phyloP scores from a whole-genome alignment of 305 asterid genomes.

The Fraxinus platypoda region DNA sequence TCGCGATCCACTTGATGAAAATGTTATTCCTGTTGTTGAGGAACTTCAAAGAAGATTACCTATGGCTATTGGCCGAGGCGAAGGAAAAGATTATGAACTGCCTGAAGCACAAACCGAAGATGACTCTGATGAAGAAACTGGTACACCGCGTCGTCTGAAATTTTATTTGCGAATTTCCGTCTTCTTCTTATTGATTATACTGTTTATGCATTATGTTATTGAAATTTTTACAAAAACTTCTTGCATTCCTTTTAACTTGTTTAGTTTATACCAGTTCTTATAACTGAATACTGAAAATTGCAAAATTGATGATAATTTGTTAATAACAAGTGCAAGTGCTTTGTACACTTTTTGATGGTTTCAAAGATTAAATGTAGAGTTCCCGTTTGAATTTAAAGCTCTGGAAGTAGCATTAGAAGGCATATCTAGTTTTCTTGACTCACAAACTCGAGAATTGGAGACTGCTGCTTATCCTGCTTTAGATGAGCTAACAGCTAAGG shows the following conservation, averaged over 20 bases:
- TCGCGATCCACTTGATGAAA: constrained; percentile 77
- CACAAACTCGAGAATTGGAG: constrained; percentile 77
- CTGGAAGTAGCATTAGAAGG: constrained; percentile 89
- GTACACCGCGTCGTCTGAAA: constrained; percentile 25
- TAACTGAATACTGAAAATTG: neutral
- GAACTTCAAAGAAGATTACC: constrained; percentile 84
- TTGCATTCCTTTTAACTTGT: neutral
- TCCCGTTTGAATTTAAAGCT: constrained; percentile 85
- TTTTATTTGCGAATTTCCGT: neutral
- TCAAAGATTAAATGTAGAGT: constrained; percentile 40
- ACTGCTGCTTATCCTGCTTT: constrained; percentile 87
- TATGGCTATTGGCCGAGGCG: constrained; percentile 42
- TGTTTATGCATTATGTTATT: neutral
- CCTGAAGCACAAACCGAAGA: constrained; percentile 38
- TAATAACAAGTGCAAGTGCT: neutral
- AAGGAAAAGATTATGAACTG: constrained; percentile 68
- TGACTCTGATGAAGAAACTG: constrained; percentile 44
- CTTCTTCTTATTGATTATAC: neutral
- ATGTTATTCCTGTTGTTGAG: constrained; percentile 74
- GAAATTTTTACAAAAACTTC: too few species aligned
- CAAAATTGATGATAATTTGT: neutral
- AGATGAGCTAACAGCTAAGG: constrained; percentile 91
- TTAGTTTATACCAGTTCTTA: neutral
- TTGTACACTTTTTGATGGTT: neutral
- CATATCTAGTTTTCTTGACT: constrained; percentile 74